These are phyloP conservation scores for Phytophthora pluvialis DNA, from an alignment of 352 stramenopile species.

Conservation along the genomic window DNA sequence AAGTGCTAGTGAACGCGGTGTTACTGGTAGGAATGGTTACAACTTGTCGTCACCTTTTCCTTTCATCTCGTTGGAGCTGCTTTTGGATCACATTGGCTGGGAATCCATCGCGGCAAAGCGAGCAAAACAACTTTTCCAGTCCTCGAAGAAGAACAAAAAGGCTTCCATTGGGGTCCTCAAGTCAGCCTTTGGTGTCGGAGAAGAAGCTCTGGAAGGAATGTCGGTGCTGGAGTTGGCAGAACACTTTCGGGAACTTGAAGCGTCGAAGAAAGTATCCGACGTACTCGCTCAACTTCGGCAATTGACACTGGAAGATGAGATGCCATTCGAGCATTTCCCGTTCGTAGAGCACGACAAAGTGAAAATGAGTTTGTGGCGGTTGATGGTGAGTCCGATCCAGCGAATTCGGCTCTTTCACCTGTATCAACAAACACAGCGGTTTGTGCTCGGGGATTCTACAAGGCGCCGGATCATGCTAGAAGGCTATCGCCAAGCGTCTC, in stretches of 20 bases:
- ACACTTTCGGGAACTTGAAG: constrained; percentile 17
- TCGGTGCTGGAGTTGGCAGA: constrained; percentile 24
- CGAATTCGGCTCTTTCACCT: constrained; percentile 41
- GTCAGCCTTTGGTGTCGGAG: not conserved
- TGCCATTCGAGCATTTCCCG: constrained; percentile 23
- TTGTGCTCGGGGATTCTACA: constrained; percentile 18
- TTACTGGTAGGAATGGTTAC: not conserved
- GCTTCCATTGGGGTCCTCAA: constrained; percentile 1
- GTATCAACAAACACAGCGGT: constrained; percentile 35
- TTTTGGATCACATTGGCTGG: constrained; percentile 24
- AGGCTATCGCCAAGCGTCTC: constrained; percentile 7
- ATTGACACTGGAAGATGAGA: constrained; percentile 10
- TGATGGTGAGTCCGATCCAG: constrained; percentile 48
- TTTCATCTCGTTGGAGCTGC: constrained; percentile 25
- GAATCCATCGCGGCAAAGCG: constrained; percentile 22
- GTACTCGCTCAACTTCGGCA: constrained; percentile 10
- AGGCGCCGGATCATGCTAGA: constrained; percentile 26
- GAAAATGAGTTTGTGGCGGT: constrained; percentile 47
- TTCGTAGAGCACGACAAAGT: constrained; percentile 28
- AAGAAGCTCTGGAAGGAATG: constrained; percentile 21
- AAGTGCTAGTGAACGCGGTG: not conserved
- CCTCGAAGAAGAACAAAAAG: constrained; percentile 3
- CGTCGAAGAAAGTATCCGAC: not conserved
- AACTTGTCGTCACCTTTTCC: constrained; percentile 17
- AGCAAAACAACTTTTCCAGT: constrained; percentile 19